A percentile compares a stretch with the other conserved stretches of the same genome.
Evolutionary conservation across 176 grass and related monocot species (phyloP).

Genomic region (Oryza glumipatula): DNA sequence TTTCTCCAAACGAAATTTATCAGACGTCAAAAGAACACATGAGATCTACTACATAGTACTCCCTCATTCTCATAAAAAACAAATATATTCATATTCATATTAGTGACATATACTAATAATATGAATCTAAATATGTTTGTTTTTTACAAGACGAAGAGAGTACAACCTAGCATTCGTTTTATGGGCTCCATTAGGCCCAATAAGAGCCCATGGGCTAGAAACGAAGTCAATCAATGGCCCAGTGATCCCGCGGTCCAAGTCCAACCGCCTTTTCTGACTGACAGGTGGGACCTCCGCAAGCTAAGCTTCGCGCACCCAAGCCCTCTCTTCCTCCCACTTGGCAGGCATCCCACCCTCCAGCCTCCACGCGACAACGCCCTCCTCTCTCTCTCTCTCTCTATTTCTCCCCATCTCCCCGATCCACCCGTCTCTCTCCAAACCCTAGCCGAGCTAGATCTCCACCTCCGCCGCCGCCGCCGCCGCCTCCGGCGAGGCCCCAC

Average conservation of each 20-base stretch:
- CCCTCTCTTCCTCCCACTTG: constrained; percentile 8
- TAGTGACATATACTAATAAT: too few species aligned
- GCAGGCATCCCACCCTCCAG: constrained; percentile 5
- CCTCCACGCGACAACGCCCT: background rate
- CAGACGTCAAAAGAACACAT: background rate
- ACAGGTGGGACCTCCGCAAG: constrained; percentile 31
- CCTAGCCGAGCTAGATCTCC: constrained; percentile 54
- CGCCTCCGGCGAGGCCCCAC: constrained; percentile 47
- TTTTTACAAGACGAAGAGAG: too few species aligned
- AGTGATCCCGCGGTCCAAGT: background rate
- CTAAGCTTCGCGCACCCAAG: constrained; percentile 30
- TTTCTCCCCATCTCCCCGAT: constrained; percentile 43
- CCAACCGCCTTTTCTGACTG: background rate
- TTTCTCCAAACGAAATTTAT: background rate
- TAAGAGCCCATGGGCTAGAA: background rate
- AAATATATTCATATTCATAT: too few species aligned
- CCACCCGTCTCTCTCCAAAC: constrained; percentile 33
- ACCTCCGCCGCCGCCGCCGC: constrained; percentile 29
- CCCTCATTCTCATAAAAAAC: too few species aligned
- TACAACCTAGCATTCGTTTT: background rate
- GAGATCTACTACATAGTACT: too few species aligned
- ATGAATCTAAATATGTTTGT: too few species aligned
- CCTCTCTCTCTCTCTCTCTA: constrained; percentile 28
- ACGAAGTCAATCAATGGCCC: background rate
- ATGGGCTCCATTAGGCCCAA: background rate